These are phyloP conservation scores for Didymella pinodella DNA, from an alignment of 2,329 filamentous ascomycete species.

Conservation along the genomic window DNA sequence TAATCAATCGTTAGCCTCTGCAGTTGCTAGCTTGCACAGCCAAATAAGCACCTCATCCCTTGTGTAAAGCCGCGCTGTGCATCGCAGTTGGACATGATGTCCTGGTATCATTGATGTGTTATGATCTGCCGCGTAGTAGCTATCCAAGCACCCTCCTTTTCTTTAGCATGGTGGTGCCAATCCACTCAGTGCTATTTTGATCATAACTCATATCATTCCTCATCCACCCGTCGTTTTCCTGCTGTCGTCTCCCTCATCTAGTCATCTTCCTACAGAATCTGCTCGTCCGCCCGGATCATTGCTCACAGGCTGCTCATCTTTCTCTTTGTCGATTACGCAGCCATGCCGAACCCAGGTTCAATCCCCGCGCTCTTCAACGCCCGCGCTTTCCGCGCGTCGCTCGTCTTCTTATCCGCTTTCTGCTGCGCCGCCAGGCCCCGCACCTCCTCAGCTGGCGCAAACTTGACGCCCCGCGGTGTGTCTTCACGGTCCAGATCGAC, in stretches of 20 bases:
- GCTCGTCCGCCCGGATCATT: background rate
- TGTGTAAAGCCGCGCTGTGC: background rate
- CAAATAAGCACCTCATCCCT: background rate
- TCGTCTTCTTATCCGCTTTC: conserved; percentile 73
- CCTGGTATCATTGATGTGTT: conserved; percentile 30
- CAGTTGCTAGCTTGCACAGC: background rate
- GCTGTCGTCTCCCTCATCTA: no score
- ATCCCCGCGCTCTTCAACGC: conserved; percentile 58
- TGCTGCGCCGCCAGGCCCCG: conserved; percentile 75
- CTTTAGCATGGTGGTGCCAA: conserved; percentile 13
- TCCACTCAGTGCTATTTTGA: conserved; percentile 10
- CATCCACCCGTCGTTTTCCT: background rate
- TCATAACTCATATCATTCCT: conserved; percentile 13
- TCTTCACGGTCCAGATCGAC: conserved; percentile 98
- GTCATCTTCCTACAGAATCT: background rate
- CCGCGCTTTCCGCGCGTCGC: conserved; percentile 68
- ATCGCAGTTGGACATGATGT: conserved; percentile 25
- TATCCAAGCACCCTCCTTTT: conserved; percentile 24
- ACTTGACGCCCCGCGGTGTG: conserved; percentile 75
- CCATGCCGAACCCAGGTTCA: conserved; percentile 77
- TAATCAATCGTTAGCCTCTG: background rate
- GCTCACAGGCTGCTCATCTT: background rate
- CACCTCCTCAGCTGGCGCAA: conserved; percentile 73
- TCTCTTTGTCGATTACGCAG: conserved; percentile 12
- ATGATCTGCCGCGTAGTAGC: conserved; percentile 18